Evolutionary conservation across 768 basidiomycete genomes (phyloP).

Genomic region (Boletellus ananas): DNA sequence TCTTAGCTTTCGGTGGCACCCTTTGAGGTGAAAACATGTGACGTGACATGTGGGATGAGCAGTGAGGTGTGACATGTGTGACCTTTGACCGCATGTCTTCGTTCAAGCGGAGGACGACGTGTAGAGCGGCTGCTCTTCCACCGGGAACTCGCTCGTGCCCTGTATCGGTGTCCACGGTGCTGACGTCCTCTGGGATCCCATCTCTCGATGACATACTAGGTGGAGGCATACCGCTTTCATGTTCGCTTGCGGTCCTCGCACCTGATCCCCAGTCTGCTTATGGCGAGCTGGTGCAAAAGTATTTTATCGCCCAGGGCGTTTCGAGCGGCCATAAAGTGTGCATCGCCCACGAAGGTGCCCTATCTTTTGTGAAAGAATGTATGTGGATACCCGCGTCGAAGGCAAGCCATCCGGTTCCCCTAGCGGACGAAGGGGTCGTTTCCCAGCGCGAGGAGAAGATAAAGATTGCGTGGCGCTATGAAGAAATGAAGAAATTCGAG

Average conservation of each 20-base stretch:
- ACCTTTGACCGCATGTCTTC: constrained; percentile 52
- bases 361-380: constrained; percentile 59
- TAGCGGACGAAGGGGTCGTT: constrained; percentile 29
- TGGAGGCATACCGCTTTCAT: constrained; percentile 83
- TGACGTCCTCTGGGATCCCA: constrained; percentile 84
- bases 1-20: too few species aligned
- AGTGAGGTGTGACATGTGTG: too few species aligned
- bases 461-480: constrained; percentile 98
- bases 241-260: constrained; percentile 67
- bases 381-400: constrained; percentile 67
- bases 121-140: constrained; percentile 40
- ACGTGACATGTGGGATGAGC: too few species aligned
- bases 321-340: constrained; percentile 64
- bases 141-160: constrained; percentile 59
- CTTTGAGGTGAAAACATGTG: too few species aligned
- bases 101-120: constrained; percentile 65
- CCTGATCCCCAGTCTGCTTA: constrained; percentile 87
- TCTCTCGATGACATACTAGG: constrained; percentile 95
- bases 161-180: constrained; percentile 48
- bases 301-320: constrained; percentile 87
- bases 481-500: constrained; percentile 87
- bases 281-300: constrained; percentile 79
- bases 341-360: constrained; percentile 58
- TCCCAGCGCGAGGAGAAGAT: constrained; percentile 54
- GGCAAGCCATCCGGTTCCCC: neutral